Percentiles rank a stretch among this genome's conserved stretches.
These are phyloP conservation scores for Cordyceps cicadae DNA, from an alignment of 2,329 filamentous ascomycete species.

Conservation along the genomic window DNA sequence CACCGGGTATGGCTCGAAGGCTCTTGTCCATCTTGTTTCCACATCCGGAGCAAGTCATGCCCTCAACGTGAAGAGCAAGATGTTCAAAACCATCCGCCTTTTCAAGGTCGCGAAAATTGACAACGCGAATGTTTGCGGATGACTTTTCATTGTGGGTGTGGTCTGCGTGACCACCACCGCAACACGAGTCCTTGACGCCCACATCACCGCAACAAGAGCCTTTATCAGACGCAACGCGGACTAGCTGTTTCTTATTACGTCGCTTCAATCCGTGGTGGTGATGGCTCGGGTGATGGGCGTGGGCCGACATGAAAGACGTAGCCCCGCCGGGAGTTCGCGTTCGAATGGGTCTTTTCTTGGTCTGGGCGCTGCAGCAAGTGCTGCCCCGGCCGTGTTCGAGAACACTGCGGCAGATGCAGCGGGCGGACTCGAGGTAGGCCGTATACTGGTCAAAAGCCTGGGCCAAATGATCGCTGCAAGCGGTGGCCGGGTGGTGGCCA, in stretches of 20 bases:
- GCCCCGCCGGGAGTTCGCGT: background rate
- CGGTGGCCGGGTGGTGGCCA: conserved; percentile 19
- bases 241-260: conserved; percentile 13
- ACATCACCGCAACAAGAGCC: conserved; percentile 8
- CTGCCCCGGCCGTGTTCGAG: conserved; percentile 22
- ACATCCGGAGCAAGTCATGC: conserved; percentile 31
- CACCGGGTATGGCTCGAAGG: conserved; percentile 20
- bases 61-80: conserved; percentile 23
- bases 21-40: conserved; percentile 26
- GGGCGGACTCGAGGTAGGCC: conserved; percentile 28
- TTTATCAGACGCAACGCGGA: conserved; percentile 3
- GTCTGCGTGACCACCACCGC: conserved; percentile 10
- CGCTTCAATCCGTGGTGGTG: conserved; percentile 18
- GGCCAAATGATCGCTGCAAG: conserved; percentile 25
- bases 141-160: conserved; percentile 4
- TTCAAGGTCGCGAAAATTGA: conserved; percentile 18
- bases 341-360: background rate
- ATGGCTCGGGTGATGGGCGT: conserved; percentile 8
- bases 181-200: conserved; percentile 12
- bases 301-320: background rate
- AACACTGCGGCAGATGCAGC: conserved; percentile 29
- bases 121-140: background rate
- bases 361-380: conserved; percentile 20
- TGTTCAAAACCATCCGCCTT: conserved; percentile 20
- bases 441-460: conserved; percentile 27